phyloP scores from a whole-genome alignment of 768 basidiomycete species.

The Hortiboletus flavorubellus region DNA sequence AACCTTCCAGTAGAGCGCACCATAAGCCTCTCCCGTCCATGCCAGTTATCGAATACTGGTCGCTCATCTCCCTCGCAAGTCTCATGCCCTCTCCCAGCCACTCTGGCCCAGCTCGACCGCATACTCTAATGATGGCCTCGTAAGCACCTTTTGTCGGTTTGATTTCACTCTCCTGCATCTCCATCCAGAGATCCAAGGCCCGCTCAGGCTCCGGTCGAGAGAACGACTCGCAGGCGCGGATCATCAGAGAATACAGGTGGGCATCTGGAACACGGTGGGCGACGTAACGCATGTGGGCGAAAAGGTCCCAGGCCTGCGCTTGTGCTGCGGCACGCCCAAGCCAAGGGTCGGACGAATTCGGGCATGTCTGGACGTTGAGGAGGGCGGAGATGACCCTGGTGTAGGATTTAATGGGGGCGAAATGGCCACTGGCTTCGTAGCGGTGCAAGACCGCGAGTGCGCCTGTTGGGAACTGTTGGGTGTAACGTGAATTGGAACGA shows the following conservation, averaged over 20 bases:
- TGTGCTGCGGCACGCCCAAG: constrained; percentile 45
- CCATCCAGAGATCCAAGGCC: constrained; percentile 88
- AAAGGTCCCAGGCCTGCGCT: constrained; percentile 91
- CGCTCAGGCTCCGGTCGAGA: constrained; percentile 77
- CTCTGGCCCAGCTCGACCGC: constrained; percentile 61
- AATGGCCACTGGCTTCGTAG: constrained; percentile 61
- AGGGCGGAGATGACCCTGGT: constrained; percentile 61
- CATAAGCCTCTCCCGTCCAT: constrained; percentile 59
- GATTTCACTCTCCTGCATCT: constrained; percentile 79
- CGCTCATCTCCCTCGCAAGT: constrained; percentile 84
- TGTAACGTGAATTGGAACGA: not conserved
- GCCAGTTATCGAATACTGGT: constrained; percentile 45
- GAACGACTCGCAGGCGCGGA: constrained; percentile 71
- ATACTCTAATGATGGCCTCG: constrained; percentile 78
- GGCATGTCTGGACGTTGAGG: constrained; percentile 41
- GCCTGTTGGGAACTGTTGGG: constrained; percentile 48
- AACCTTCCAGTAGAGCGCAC: constrained; percentile 82
- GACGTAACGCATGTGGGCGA: constrained; percentile 93
- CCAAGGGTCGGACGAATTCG: constrained; percentile 12
- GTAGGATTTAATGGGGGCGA: constrained; percentile 75
- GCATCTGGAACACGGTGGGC: constrained; percentile 80
- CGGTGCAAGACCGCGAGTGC: constrained; percentile 68
- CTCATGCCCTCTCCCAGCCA: constrained; percentile 83
- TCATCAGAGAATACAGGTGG: constrained; percentile 79
- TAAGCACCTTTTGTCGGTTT: constrained; percentile 68